Conservation (phyloP, 2,329 filamentous ascomycete species). For the Beauveria brongniartii region DNA sequence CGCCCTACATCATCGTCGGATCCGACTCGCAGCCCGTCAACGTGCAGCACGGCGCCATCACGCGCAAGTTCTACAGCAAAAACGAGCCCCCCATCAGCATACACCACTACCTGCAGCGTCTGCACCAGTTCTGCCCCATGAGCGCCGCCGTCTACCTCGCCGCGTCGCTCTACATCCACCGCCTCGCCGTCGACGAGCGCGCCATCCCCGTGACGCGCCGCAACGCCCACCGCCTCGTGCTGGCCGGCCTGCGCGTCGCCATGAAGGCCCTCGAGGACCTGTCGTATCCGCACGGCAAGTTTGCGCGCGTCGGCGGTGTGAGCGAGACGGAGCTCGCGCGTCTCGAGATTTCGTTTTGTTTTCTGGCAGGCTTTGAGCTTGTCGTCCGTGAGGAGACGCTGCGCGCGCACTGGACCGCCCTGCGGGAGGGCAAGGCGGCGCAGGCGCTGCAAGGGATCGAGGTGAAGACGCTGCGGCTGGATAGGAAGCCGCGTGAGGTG, state of each 20-base stretch:
- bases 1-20: slow-evolving; percentile 55
- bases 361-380: slow-evolving; percentile 76
- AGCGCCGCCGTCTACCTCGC: slow-evolving; percentile 90
- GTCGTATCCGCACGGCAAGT: slow-evolving; percentile 73
- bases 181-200: slow-evolving; percentile 67
- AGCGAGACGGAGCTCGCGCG: slow-evolving; percentile 71
- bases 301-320: slow-evolving; percentile 84
- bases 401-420: slow-evolving; percentile 25
- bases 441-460: slow-evolving; percentile 8
- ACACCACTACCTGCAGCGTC: slow-evolving; percentile 74
- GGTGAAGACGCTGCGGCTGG: slow-evolving; percentile 9
- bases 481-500: slow-evolving; percentile 7
- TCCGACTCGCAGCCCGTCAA: slow-evolving; percentile 64
- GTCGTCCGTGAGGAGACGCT: slow-evolving; percentile 37
- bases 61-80: slow-evolving; percentile 89
- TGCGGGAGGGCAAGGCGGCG: slow-evolving; percentile 20
- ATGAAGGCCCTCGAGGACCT: slow-evolving; percentile 95
- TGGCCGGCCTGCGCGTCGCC: slow-evolving; percentile 78
- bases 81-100: slow-evolving; percentile 74
- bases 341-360: slow-evolving; percentile 84
- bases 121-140: slow-evolving; percentile 89
- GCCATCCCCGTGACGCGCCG: slow-evolving; percentile 72
- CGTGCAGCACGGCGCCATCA: slow-evolving; percentile 76
- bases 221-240: slow-evolving; percentile 78
- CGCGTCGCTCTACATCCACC: slow-evolving; percentile 78